These are phyloP conservation scores for Syncephalastrum monosporum DNA, from an alignment of 371 early-diverging fungal species.

Conservation along the genomic window DNA sequence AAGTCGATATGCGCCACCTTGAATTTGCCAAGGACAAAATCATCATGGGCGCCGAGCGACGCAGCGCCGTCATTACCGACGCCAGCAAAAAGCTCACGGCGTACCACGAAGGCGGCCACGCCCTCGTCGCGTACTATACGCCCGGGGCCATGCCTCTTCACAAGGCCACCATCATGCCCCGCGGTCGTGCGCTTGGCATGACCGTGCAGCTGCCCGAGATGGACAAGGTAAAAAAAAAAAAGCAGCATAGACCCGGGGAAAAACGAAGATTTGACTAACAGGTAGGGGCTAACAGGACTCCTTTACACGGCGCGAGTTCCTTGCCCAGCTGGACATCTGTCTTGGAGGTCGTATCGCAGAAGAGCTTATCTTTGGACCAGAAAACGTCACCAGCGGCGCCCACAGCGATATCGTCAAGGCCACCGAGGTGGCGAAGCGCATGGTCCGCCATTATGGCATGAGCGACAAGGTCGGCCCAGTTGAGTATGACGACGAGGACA, in stretches of 20 bases:
- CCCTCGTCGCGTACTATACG: slow-evolving; percentile 94
- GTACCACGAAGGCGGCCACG: slow-evolving; percentile 98
- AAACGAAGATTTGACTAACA: background rate
- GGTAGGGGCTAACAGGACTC: slow-evolving; percentile 48
- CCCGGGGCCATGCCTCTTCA: slow-evolving; percentile 95
- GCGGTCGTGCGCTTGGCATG: slow-evolving; percentile 90
- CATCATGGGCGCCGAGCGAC: slow-evolving; percentile 95
- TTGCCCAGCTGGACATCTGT: slow-evolving; percentile 92
- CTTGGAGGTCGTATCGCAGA: slow-evolving; percentile 98
- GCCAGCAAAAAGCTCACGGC: slow-evolving; percentile 88
- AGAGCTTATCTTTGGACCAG: slow-evolving; percentile 89
- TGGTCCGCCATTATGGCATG: slow-evolving; percentile 96
- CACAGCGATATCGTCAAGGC: slow-evolving; percentile 91
- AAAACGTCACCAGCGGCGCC: slow-evolving; percentile 95
- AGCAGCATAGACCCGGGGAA: background rate
- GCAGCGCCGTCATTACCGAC: slow-evolving; percentile 88
- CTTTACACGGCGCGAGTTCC: slow-evolving; percentile 78
- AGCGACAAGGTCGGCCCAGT: slow-evolving; percentile 83
- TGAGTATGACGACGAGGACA: slow-evolving; percentile 65
- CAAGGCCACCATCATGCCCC: slow-evolving; percentile 98
- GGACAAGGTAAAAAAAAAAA: slow-evolving; percentile 84
- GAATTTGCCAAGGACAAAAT: slow-evolving; percentile 98
- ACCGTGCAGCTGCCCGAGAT: slow-evolving; percentile 94
- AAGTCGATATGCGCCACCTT: slow-evolving; percentile 77
- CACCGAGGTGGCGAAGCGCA: slow-evolving; percentile 85